Conservation (phyloP, 2,329 filamentous ascomycete genomes). For the Lecanoromycetidae sp. region DNA sequence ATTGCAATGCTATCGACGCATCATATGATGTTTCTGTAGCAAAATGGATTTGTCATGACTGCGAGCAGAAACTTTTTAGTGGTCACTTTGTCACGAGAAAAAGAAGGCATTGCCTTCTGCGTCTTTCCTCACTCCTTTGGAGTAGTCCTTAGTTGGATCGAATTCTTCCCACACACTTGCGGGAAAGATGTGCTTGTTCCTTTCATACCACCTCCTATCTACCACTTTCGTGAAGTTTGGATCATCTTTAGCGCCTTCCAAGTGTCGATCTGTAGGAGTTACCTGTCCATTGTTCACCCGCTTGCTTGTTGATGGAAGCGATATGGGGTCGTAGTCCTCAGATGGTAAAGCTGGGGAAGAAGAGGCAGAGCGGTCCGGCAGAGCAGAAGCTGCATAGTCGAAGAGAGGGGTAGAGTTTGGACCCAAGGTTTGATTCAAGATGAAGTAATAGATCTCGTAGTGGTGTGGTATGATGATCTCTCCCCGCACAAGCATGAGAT, state of each 20-base stretch:
- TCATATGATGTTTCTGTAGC: neutral
- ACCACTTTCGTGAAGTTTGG: slow-evolving; percentile 82
- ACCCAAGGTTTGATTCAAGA: slow-evolving; percentile 71
- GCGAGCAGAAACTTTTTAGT: no score
- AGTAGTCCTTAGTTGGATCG: slow-evolving; percentile 78
- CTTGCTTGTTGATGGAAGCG: slow-evolving; percentile 14
- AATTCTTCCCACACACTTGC: slow-evolving; percentile 94
- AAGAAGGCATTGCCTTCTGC: slow-evolving; percentile 88
- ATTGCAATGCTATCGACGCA: no score
- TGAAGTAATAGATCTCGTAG: slow-evolving; percentile 94
- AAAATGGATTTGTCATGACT: neutral
- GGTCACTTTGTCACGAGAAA: slow-evolving; percentile 33
- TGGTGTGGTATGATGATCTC: slow-evolving; percentile 92
- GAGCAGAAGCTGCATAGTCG: slow-evolving; percentile 48
- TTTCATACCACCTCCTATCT: slow-evolving; percentile 90
- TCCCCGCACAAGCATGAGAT: slow-evolving; percentile 82
- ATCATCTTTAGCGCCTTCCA: slow-evolving; percentile 69
- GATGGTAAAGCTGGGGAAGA: slow-evolving; percentile 17
- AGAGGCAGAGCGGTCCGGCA: slow-evolving; percentile 17
- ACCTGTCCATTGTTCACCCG: slow-evolving; percentile 18
- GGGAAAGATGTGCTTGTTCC: slow-evolving; percentile 96
- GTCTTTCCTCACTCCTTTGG: slow-evolving; percentile 65
- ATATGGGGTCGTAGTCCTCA: slow-evolving; percentile 18
- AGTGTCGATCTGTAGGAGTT: slow-evolving; percentile 30
- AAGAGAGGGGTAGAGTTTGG: slow-evolving; percentile 66